Evolutionary conservation across 176 grass and related monocot species (phyloP).

Genomic region (Eremochloa ophiuroides): DNA sequence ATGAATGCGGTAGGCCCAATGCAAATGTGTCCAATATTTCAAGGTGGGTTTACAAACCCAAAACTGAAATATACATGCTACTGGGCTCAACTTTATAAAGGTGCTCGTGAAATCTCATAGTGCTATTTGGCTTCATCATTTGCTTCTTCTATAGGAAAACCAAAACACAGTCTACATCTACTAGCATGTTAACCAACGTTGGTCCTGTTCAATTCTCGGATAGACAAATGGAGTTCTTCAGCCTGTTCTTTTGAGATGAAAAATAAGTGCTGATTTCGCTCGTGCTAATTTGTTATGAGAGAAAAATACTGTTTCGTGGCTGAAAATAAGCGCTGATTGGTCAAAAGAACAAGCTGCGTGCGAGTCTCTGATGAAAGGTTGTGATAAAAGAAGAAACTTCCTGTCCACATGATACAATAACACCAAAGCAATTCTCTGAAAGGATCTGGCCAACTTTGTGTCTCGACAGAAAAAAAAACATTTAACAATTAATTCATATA

Average conservation of each 20-base stretch:
- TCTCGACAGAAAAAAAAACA: neutral
- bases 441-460: neutral
- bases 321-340: too few species aligned
- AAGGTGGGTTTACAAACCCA: neutral
- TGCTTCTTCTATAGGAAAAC: neutral
- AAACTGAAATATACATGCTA: neutral
- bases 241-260: too few species aligned
- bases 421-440: neutral
- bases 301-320: too few species aligned
- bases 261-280: too few species aligned
- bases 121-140: neutral
- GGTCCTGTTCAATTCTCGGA: neutral
- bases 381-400: slow-evolving; percentile 6
- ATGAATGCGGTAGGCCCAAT: neutral
- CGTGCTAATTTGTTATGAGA: too few species aligned
- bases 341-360: too few species aligned
- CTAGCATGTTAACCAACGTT: too few species aligned
- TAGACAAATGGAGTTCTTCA: neutral
- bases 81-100: neutral
- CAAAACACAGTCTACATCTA: neutral
- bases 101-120: neutral
- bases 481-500: neutral
- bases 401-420: neutral
- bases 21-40: neutral
- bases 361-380: neutral